Percentiles rank a stretch among this genome's conserved stretches.
Conservation (phyloP, 306 rosid species). For the Morella rubra region DNA sequence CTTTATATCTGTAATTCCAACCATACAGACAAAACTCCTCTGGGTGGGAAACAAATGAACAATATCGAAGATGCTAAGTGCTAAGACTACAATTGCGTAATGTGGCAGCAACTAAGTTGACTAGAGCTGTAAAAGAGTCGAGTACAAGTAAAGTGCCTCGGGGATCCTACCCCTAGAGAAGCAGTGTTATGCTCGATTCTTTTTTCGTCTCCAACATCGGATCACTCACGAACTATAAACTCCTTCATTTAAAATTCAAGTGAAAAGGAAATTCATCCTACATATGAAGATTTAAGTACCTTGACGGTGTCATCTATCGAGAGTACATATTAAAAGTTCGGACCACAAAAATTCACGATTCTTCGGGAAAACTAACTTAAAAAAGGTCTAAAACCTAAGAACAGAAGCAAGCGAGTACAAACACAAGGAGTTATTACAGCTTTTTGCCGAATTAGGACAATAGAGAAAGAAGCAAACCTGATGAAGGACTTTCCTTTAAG, state of each 20-base stretch:
- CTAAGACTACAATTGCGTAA: not conserved
- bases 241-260: not conserved
- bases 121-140: too few relatives aligned
- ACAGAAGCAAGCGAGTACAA: not conserved
- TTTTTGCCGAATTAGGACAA: not conserved
- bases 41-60: not conserved
- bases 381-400: not conserved
- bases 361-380: not conserved
- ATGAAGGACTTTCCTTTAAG: constrained; percentile 67
- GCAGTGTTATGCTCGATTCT: too few relatives aligned
- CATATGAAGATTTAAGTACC: not conserved
- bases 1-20: not conserved
- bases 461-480: constrained; percentile 37
- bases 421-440: not conserved
- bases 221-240: too few relatives aligned
- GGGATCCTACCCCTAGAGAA: too few relatives aligned
- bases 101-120: not conserved
- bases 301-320: not conserved
- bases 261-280: not conserved
- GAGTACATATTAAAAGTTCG: not conserved
- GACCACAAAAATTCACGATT: not conserved
- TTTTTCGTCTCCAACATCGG: too few relatives aligned
- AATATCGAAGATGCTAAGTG: not conserved
- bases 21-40: not conserved
- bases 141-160: too few relatives aligned